Base-by-base conservation (phyloP, 1,284 basidiomycete genomes). In the Leucoagaricus sp. region DNA sequence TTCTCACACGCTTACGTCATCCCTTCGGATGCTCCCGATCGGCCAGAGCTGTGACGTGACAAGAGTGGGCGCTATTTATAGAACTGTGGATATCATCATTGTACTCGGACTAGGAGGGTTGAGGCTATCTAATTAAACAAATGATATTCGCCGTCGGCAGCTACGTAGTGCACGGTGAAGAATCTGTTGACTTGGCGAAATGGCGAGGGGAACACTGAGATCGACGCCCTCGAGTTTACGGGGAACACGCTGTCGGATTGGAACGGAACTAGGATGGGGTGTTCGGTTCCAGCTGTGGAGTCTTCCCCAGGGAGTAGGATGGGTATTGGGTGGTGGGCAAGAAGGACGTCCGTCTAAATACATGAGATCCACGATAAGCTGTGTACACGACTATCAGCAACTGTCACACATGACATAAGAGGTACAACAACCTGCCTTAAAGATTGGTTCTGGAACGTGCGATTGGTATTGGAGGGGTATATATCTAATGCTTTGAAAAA, bases 401-500 rank as follows among this genome's bases (percentile, higher is more conserved):
- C n/a, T 29, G 21, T 53, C 51, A 45, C 9, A 3, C 7, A 31
- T 47, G 53, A 31, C 21, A 58, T 54, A 41, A 25, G 19, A 36
- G 5, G 17, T 33, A 33, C 13, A 41, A 17, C 38, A 6, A 26
- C 77, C 47, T 61, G 86, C 89, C 72, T 91, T 89, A 76, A 97
- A 95, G 58, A 97, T 83, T 50, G 90, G 85, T 55, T 86, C 83
- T 9, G 94, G 93, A 46, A 96, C 86, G 45, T 94, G 94, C 76
- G 92, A 91, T 75, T 97, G 84, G 72, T 98, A 95, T 44, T 46
- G 94, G 84, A 10, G 94, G 56, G 96, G 96, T 98, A 98, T 46
- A 97, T 94, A 58, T 92, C 86, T 60, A 98, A 84, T 5, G 94
- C 96, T 58, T 92, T 86, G 83, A 89, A 98, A 83, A 98, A 98